Evolutionary conservation across 805 yeast genomes (phyloP).

Genomic region (Myxozyma mucilagina): DNA sequence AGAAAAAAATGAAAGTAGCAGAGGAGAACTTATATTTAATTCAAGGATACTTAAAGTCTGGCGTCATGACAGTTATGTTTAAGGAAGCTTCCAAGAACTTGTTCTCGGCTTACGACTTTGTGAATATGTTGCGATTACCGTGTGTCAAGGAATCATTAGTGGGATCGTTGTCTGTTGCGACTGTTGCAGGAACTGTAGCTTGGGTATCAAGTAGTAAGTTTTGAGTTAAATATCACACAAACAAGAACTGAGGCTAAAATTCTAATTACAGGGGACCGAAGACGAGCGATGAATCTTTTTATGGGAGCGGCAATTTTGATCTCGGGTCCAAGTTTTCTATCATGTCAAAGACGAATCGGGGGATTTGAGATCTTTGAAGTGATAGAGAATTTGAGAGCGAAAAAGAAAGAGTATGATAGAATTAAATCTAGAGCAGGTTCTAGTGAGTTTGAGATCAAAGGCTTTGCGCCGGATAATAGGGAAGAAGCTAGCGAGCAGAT

Average conservation of each 20-base stretch:
- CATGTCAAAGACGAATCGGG: conserved; percentile 10
- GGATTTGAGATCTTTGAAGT: neutral
- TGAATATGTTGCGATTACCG: conserved; percentile 18
- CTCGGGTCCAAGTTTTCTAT: conserved; percentile 6
- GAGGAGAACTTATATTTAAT: neutral
- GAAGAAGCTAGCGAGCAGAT: no score
- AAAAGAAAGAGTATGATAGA: neutral
- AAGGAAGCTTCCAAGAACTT: conserved; percentile 16
- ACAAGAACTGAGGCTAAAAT: neutral
- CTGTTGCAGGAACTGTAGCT: conserved; percentile 11
- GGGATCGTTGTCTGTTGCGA: conserved; percentile 9
- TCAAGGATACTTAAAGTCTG: conserved; percentile 7
- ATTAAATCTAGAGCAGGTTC: no score
- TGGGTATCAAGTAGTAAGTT: conserved; percentile 15
- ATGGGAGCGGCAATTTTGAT: conserved; percentile 2
- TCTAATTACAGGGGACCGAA: conserved; percentile 4
- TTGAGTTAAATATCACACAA: no score
- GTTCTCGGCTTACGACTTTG: conserved; percentile 14
- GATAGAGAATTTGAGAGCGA: neutral
- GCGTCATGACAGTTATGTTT: conserved; percentile 1
- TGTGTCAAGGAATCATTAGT: conserved; percentile 16
- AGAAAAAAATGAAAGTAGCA: conserved; percentile 3
- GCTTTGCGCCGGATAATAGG: no score
- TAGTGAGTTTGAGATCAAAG: no score
- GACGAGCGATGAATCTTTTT: conserved; percentile 7